phyloP scores from a whole-genome alignment of 2,329 filamentous ascomycete species.

The Pochonia chlamydosporia region DNA sequence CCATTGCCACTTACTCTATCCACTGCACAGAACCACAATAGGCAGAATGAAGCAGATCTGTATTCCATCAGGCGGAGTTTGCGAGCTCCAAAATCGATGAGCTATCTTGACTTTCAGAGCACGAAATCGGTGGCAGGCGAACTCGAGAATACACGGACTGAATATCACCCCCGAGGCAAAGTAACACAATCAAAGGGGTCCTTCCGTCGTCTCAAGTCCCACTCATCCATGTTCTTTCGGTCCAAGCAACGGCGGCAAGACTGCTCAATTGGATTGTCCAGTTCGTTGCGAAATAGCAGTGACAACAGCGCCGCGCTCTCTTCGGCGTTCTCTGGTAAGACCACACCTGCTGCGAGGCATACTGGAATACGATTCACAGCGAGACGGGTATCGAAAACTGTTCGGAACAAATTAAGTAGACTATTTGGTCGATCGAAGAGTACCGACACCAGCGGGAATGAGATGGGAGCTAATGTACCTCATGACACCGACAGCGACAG shows the following conservation, averaged over 20 bases:
- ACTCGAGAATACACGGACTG: constrained; percentile 1
- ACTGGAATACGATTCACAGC: constrained; percentile 42
- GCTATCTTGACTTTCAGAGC: constrained; percentile 31
- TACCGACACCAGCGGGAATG: constrained; percentile 7
- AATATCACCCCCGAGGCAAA: constrained; percentile 29
- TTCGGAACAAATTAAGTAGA: constrained; percentile 55
- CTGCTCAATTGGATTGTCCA: constrained; percentile 33
- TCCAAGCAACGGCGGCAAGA: constrained; percentile 29
- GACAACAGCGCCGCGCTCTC: constrained; percentile 30
- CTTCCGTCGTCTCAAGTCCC: constrained; percentile 29
- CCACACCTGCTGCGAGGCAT: constrained; percentile 18
- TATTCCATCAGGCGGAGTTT: constrained; percentile 17
- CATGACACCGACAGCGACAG: constrained; percentile 21
- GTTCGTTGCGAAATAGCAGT: constrained; percentile 44
- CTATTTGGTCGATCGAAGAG: constrained; percentile 25
- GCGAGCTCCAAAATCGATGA: constrained; percentile 50
- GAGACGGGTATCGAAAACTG: constrained; percentile 54
- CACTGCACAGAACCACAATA: constrained; percentile 9
- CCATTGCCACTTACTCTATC: constrained; percentile 7
- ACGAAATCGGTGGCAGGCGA: not conserved
- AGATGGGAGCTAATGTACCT: constrained; percentile 7
- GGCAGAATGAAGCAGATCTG: constrained; percentile 23
- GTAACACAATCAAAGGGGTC: constrained; percentile 28
- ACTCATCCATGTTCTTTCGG: constrained; percentile 39
- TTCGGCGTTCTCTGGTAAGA: constrained; percentile 22